phyloP scores from a whole-genome alignment of 345 rosid species.

The Anastatica hierochuntica region DNA sequence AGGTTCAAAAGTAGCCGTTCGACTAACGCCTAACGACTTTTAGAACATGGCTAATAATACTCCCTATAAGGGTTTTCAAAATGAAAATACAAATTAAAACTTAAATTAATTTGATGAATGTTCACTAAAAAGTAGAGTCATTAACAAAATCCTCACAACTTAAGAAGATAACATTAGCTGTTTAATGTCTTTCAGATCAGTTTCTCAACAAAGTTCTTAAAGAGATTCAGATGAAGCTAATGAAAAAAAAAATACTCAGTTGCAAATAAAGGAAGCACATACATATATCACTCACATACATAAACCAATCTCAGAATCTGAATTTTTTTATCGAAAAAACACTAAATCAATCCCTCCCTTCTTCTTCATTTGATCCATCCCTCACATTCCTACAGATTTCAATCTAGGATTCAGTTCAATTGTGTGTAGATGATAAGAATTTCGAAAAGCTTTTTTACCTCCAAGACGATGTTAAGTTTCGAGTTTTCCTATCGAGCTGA shows the following conservation, averaged over 20 bases:
- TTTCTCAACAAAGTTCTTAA: background rate
- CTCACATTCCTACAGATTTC: slow-evolving; percentile 68
- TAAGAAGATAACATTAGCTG: background rate
- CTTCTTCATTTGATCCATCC: slow-evolving; percentile 58
- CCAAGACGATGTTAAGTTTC: slow-evolving; percentile 84
- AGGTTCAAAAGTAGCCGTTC: no score
- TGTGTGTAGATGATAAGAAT: no score
- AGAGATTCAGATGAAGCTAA: no score
- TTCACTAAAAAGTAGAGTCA: no score
- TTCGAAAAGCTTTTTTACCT: slow-evolving; percentile 40
- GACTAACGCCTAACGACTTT: no score
- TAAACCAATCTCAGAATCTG: background rate
- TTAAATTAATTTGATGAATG: no score
- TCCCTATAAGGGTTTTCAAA: no score
- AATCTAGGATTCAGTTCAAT: no score
- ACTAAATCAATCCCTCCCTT: slow-evolving; percentile 31
- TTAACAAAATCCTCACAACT: no score
- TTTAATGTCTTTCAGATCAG: background rate
- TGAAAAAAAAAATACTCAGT: background rate
- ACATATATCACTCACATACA: slow-evolving; percentile 17
- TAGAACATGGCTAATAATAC: no score
- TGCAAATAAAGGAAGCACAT: no score
- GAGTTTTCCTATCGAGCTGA: slow-evolving; percentile 85
- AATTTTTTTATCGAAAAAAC: background rate
- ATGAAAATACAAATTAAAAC: no score